phyloP scores from a whole-genome alignment of 257 asterid species.

The Anisodus tanguticus region DNA sequence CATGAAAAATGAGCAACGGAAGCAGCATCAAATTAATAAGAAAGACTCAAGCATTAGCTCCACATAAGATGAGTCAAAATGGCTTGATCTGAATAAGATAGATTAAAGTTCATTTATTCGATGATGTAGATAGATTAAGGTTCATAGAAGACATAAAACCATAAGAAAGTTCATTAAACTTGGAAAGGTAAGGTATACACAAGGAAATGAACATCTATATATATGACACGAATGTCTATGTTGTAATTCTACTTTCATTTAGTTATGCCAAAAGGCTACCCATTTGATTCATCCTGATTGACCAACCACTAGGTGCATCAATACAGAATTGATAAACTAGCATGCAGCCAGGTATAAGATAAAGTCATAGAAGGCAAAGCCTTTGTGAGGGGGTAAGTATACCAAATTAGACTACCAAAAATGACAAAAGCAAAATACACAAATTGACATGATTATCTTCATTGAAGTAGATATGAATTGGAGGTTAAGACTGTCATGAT shows the following conservation, averaged over 20 bases:
- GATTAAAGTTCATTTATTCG: not conserved
- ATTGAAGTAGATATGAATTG: not conserved
- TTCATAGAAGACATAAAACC: not conserved
- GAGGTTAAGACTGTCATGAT: not conserved
- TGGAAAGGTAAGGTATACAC: not conserved
- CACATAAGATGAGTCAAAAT: constrained; percentile 9
- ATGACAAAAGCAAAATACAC: not conserved
- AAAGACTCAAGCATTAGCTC: not conserved
- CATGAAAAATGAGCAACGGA: not conserved
- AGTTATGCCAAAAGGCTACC: not conserved
- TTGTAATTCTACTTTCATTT: not conserved
- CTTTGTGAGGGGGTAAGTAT: not conserved
- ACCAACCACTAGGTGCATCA: constrained; percentile 22
- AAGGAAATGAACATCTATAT: not conserved
- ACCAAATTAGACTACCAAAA: constrained; percentile 13
- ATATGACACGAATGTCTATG: not conserved
- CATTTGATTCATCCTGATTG: not conserved
- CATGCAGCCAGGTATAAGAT: constrained; percentile 4
- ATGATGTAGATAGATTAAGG: not conserved
- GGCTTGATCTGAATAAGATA: constrained; percentile 6
- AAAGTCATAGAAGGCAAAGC: not conserved
- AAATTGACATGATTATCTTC: constrained; percentile 1
- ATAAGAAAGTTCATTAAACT: not conserved
- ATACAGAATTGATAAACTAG: not conserved
- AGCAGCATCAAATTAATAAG: constrained; percentile 5